Percentiles rank a stretch among this genome's conserved stretches.
Conservation (phyloP, 176 grass and related monocot genomes). For the Saccharum officinarum region DNA sequence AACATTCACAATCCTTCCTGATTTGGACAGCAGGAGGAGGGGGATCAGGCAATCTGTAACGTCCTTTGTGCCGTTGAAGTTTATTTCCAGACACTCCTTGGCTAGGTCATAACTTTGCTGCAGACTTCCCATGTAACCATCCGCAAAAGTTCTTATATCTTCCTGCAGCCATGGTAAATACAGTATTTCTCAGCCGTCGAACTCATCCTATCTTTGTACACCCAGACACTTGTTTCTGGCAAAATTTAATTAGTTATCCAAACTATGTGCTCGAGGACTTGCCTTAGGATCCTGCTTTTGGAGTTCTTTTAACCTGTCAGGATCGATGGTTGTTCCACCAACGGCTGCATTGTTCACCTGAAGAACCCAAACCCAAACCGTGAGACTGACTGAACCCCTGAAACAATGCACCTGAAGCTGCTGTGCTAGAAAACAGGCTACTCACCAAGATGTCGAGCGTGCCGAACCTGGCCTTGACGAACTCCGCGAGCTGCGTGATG, state of each 20-base stretch:
- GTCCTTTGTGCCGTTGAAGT: constrained; percentile 49
- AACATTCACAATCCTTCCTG: constrained; percentile 51
- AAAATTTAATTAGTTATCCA: too few relatives aligned
- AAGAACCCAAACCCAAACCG: neutral
- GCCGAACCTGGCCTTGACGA: constrained; percentile 39
- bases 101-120: constrained; percentile 49
- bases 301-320: constrained; percentile 16
- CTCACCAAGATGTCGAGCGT: constrained; percentile 51
- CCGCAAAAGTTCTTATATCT: neutral
- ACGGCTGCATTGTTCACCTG: constrained; percentile 47
- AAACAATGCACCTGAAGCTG: neutral
- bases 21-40: constrained; percentile 45
- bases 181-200: neutral
- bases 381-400: neutral
- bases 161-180: neutral
- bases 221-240: neutral
- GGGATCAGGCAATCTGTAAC: constrained; percentile 46
- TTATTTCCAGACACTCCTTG: constrained; percentile 48
- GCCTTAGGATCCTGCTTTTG: constrained; percentile 22
- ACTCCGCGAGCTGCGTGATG: constrained; percentile 37
- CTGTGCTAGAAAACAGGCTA: neutral
- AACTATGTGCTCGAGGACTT: neutral
- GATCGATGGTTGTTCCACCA: constrained; percentile 25
- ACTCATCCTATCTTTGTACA: neutral
- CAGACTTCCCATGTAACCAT: constrained; percentile 16